phyloP scores from a whole-genome alignment of 352 stramenopile genomes.

The Phytophthora agathidicida region DNA sequence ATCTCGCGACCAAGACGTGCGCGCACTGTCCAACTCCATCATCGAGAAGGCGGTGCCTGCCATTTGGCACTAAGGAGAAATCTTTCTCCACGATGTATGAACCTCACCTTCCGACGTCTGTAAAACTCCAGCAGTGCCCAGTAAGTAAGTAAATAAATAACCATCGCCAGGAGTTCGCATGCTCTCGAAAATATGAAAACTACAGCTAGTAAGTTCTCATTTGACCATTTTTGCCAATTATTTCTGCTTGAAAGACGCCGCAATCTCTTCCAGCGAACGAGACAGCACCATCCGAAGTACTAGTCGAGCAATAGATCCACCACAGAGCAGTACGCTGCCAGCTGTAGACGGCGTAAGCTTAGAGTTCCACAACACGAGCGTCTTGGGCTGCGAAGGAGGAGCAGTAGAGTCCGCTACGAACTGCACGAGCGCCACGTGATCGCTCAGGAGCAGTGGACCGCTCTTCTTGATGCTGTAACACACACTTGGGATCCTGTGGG shows the following conservation, averaged over 20 bases:
- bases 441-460: slow-evolving; percentile 46
- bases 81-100: slow-evolving; percentile 19
- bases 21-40: slow-evolving; percentile 66
- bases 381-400: slow-evolving; percentile 35
- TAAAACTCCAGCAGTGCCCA: slow-evolving; percentile 18
- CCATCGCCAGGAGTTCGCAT: slow-evolving; percentile 1
- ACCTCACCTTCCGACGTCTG: slow-evolving; percentile 1
- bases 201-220: too few relatives aligned
- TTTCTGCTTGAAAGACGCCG: slow-evolving; percentile 31
- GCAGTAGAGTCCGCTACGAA: slow-evolving; percentile 51
- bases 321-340: slow-evolving; percentile 60
- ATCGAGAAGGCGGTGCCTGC: slow-evolving; percentile 84
- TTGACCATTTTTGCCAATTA: too few relatives aligned
- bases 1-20: slow-evolving; percentile 56
- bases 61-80: slow-evolving; percentile 68
- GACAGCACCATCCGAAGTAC: slow-evolving; percentile 36
- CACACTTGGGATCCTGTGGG: slow-evolving; percentile 49
- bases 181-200: slow-evolving; percentile 17
- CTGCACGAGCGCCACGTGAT: slow-evolving; percentile 64
- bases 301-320: slow-evolving; percentile 52
- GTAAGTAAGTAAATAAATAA: slow-evolving; percentile 33
- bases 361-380: slow-evolving; percentile 63
- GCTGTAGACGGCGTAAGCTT: slow-evolving; percentile 60
- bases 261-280: slow-evolving; percentile 32
- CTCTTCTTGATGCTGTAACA: slow-evolving; percentile 57